A percentile compares a stretch with the other conserved stretches of the same genome.
phyloP scores from a whole-genome alignment of 176 grass and related monocot species.

The Alloteropsis semialata region DNA sequence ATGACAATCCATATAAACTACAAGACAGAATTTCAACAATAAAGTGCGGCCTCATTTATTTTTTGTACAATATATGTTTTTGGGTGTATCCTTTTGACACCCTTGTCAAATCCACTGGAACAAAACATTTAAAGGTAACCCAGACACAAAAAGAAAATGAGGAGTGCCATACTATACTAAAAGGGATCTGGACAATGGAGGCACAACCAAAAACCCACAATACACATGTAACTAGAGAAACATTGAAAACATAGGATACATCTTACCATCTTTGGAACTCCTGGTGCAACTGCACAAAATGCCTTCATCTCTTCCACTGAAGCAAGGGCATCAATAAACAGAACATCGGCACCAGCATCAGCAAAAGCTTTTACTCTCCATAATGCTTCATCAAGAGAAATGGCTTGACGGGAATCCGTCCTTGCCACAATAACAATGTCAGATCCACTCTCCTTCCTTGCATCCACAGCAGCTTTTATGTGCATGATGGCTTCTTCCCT shows the following conservation, averaged over 20 bases:
- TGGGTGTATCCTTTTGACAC: not conserved
- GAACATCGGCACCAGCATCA: conserved; percentile 89
- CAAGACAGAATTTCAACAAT: not conserved
- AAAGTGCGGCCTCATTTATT: not conserved
- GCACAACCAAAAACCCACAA: not conserved
- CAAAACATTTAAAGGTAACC: not conserved
- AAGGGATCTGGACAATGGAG: not conserved
- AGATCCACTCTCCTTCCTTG: conserved; percentile 75
- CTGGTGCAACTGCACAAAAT: conserved; percentile 70
- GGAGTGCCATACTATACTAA: not conserved
- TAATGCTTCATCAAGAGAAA: conserved; percentile 85
- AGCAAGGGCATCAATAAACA: conserved; percentile 92
- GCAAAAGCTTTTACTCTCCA: conserved; percentile 90
- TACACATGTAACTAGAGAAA: not conserved
- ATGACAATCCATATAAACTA: not conserved
- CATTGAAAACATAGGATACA: not conserved
- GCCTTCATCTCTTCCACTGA: conserved; percentile 88
- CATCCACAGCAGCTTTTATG: conserved; percentile 91
- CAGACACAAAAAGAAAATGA: not conserved
- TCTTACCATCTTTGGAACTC: conserved; percentile 91
- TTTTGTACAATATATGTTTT: not conserved
- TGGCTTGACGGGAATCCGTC: conserved; percentile 78
- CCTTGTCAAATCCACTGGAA: not conserved
- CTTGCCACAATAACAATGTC: conserved; percentile 96
- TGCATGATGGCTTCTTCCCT: conserved; percentile 87